Evolutionary conservation across 2,329 filamentous ascomycete genomes (phyloP), one percentile per base, ranked within the genome.

Genomic region (Penicillium thymicola): DNA sequence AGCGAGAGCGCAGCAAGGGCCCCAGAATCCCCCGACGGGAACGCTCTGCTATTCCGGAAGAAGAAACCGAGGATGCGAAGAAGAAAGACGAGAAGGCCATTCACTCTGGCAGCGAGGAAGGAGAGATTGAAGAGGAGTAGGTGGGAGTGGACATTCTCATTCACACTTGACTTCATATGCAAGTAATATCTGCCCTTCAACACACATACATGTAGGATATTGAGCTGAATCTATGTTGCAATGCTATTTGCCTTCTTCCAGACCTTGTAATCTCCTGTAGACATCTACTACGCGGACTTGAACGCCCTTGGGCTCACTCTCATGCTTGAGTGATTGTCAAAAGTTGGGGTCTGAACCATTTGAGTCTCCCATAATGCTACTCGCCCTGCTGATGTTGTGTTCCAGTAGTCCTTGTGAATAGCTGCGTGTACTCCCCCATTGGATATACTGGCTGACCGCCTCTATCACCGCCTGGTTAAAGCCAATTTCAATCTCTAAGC

Each of bases 71-170:
- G 13, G 70, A 71, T 34, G 60, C 51, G 28, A 74, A 69, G 60
- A 73, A 69, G 60, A 65, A 69, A 67, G 78, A 80, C 59, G 80
- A 80, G 49, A 77, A 76, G 62, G 75, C 75, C 5, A 80, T 92
- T 54, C 87, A 89, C 68, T 93, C 89, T 57, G 94, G 94, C 51
- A 97, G 92, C 70, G 94, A 99, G 77, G 94, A 99, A 76, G 94
- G 94, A 51, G 94, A 99, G 78, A 97, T 99, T 67, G 94, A 96
- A 79, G 78, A 80, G 42, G 54, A 56, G 21, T 56, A 41, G 27
- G 21, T 25, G 27, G 27, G 8, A 18, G 23, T 51, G 49, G 16
- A 27, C 14, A 16, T 51, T 34, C 18, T 11, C 37, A 42, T 34
- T 50, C 37, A 36, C 27, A 18, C 36, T 52, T 41, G 36, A 7